Conservation (phyloP, 202 grass and related monocot species). For the Musa balbisiana region DNA sequence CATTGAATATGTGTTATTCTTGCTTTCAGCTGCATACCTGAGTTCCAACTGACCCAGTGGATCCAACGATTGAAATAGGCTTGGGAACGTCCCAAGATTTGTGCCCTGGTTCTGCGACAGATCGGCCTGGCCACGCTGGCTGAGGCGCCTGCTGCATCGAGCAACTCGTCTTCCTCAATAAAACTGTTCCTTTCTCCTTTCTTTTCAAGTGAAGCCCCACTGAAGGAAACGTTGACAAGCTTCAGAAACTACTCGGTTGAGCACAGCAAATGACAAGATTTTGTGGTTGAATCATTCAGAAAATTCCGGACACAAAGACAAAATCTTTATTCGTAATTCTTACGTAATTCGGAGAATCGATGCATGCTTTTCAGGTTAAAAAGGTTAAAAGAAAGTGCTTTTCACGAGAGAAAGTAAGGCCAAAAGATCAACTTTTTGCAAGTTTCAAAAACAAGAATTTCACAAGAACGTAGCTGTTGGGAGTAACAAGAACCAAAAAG, state of each 20-base stretch:
- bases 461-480: not conserved
- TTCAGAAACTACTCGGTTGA: not conserved
- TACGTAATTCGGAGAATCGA: not conserved
- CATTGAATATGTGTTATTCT: not conserved
- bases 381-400: not conserved
- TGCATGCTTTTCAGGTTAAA: not conserved
- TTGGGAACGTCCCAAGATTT: slow-evolving; percentile 75
- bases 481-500: too few species aligned
- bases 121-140: slow-evolving; percentile 86
- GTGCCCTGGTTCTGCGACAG: slow-evolving; percentile 41
- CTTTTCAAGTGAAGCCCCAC: slow-evolving; percentile 52
- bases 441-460: not conserved
- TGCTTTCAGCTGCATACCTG: slow-evolving; percentile 43
- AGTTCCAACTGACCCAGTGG: slow-evolving; percentile 93
- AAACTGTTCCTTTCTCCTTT: slow-evolving; percentile 38
- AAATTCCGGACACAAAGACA: not conserved
- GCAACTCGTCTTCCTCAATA: slow-evolving; percentile 44
- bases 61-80: slow-evolving; percentile 87
- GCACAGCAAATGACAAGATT: not conserved
- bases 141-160: slow-evolving; percentile 53
- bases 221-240: slow-evolving; percentile 12
- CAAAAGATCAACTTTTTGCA: not conserved
- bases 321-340: not conserved
- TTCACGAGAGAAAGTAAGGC: not conserved
- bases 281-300: too few species aligned